Evolutionary conservation across 108 stramenopile species (phyloP).

Genomic region (Skeletonema costatum): DNA sequence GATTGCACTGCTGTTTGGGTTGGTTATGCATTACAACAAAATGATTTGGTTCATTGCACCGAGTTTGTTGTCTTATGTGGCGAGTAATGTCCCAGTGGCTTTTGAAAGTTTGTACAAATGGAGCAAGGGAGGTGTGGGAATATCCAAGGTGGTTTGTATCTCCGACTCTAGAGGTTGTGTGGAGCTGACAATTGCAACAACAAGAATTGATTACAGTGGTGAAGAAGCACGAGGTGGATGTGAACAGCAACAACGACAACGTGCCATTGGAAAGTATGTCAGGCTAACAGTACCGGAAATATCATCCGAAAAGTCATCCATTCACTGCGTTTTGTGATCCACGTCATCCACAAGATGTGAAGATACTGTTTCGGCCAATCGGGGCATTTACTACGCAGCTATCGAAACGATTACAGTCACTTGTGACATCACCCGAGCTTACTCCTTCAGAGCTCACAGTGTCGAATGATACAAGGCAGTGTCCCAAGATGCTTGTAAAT

Average conservation of each 20-base stretch:
- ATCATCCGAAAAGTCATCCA: slow-evolving; percentile 27
- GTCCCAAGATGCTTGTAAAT: slow-evolving; percentile 24
- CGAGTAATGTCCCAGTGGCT: slow-evolving; percentile 42
- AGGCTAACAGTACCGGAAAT: slow-evolving; percentile 20
- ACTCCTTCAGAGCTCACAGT: slow-evolving; percentile 4
- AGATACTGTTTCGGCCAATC: slow-evolving; percentile 23
- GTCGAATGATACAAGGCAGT: not conserved
- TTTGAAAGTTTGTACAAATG: slow-evolving; percentile 24
- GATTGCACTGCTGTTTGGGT: slow-evolving; percentile 27
- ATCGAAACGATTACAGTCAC: slow-evolving; percentile 6
- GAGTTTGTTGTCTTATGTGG: slow-evolving; percentile 65
- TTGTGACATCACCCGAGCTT: not conserved
- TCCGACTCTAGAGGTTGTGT: slow-evolving; percentile 52
- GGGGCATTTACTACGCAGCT: slow-evolving; percentile 22
- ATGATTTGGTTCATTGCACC: slow-evolving; percentile 61
- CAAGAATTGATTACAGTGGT: not conserved
- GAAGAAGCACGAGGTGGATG: not conserved
- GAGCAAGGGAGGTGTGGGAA: slow-evolving; percentile 22
- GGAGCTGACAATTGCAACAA: slow-evolving; percentile 18
- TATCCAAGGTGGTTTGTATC: slow-evolving; percentile 29
- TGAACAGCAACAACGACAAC: not conserved
- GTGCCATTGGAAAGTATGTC: slow-evolving; percentile 22
- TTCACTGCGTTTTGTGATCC: slow-evolving; percentile 13
- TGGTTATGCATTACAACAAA: slow-evolving; percentile 66
- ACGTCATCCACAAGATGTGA: not conserved